Conservation (phyloP, 2,329 filamentous ascomycete species). For the Calonectria hongkongensis region DNA sequence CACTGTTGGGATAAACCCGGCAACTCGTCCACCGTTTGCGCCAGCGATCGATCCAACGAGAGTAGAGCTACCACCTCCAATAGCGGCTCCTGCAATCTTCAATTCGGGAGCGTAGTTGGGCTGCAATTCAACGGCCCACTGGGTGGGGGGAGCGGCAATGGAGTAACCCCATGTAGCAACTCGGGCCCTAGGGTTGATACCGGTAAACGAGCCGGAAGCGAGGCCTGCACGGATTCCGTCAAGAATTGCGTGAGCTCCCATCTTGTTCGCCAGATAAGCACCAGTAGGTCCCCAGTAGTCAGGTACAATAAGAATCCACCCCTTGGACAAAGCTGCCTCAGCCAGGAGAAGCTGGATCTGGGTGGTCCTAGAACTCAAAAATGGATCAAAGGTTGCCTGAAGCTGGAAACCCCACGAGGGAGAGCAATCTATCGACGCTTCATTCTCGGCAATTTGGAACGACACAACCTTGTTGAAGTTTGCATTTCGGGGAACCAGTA, state of each 20-base stretch:
- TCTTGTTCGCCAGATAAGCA: constrained; percentile 63
- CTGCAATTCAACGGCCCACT: constrained; percentile 53
- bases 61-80: constrained; percentile 52
- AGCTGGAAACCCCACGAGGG: constrained; percentile 54
- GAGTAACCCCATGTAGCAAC: constrained; percentile 67
- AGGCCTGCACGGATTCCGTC: constrained; percentile 66
- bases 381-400: constrained; percentile 50
- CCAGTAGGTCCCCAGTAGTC: constrained; percentile 67
- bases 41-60: constrained; percentile 41
- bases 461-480: constrained; percentile 60
- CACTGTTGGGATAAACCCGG: constrained; percentile 49
- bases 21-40: constrained; percentile 42
- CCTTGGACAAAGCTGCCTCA: constrained; percentile 59
- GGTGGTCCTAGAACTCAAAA: constrained; percentile 60
- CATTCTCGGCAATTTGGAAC: constrained; percentile 65
- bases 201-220: constrained; percentile 51
- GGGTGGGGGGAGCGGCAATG: constrained; percentile 49
- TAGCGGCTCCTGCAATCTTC: constrained; percentile 51
- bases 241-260: constrained; percentile 64
- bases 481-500: constrained; percentile 60
- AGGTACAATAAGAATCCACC: constrained; percentile 69
- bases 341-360: constrained; percentile 50
- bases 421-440: constrained; percentile 60
- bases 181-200: constrained; percentile 56
- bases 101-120: constrained; percentile 52